Percentiles rank a stretch among this genome's conserved stretches.
Conservation (phyloP, 495 filamentous ascomycete genomes). For the Neurospora discreta region DNA sequence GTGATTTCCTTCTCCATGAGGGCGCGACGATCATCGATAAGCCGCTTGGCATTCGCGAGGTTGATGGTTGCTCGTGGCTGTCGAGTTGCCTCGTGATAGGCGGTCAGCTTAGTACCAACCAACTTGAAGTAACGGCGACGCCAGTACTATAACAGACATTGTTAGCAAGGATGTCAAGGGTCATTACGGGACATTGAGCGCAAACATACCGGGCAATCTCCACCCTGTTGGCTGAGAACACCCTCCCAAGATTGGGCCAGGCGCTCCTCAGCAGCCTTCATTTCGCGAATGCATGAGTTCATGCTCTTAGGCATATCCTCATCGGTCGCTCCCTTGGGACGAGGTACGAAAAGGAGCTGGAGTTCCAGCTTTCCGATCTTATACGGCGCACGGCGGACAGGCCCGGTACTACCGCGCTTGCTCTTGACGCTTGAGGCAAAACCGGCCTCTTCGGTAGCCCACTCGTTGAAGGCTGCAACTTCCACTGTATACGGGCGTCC, state of each 20-base stretch:
- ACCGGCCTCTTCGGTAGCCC: constrained; percentile 73
- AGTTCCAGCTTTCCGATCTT: constrained; percentile 88
- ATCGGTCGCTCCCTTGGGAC: constrained; percentile 76
- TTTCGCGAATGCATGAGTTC: constrained; percentile 83
- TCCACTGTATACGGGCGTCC: constrained; percentile 80
- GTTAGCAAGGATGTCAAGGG: constrained; percentile 13
- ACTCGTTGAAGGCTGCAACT: constrained; percentile 93
- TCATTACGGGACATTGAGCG: background rate
- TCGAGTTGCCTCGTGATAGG: constrained; percentile 89
- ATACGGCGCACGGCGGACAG: constrained; percentile 69
- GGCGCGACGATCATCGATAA: constrained; percentile 85
- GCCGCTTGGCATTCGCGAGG: constrained; percentile 79
- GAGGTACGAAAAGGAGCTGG: constrained; percentile 87
- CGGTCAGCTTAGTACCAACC: constrained; percentile 79
- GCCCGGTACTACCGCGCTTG: constrained; percentile 61
- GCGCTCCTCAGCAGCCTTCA: constrained; percentile 74
- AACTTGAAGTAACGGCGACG: constrained; percentile 95
- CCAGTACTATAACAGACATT: constrained; percentile 59
- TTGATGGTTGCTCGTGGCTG: constrained; percentile 97
- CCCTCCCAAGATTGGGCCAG: constrained; percentile 71
- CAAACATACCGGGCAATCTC: constrained; percentile 85
- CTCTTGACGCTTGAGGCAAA: constrained; percentile 72
- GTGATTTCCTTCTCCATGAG: constrained; percentile 70
- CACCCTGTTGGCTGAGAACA: constrained; percentile 87
- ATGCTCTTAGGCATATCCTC: constrained; percentile 99